phyloP scores from a whole-genome alignment of 2,329 filamentous ascomycete species.

The Sordariomycetes sp. region DNA sequence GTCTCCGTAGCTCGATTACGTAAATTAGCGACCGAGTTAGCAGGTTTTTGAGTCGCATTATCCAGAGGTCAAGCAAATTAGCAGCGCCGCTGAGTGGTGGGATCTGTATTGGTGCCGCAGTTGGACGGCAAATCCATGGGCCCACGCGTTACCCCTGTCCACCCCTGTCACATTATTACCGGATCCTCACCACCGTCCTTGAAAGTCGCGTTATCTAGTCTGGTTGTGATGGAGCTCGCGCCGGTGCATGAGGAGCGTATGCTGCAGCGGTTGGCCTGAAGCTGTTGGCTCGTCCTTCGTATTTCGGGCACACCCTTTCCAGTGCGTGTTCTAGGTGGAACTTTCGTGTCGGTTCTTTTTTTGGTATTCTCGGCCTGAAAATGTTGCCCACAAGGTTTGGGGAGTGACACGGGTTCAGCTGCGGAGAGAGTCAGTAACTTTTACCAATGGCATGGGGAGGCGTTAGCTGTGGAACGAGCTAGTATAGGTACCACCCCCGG shows the following conservation, averaged over 20 bases:
- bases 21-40: too few species aligned
- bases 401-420: not conserved
- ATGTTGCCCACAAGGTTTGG: too few species aligned
- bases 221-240: not conserved
- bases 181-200: not conserved
- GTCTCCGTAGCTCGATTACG: too few species aligned
- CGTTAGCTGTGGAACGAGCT: not conserved
- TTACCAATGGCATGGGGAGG: not conserved
- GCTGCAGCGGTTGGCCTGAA: not conserved
- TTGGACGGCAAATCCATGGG: not conserved
- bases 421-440: not conserved
- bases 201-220: not conserved
- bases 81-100: not conserved
- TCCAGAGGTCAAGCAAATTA: not conserved
- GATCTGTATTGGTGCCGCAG: not conserved
- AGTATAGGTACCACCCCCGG: not conserved
- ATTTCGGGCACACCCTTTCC: not conserved
- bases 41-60: not conserved
- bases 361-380: too few species aligned
- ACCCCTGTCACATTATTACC: not conserved
- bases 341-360: too few species aligned
- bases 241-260: not conserved
- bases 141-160: not conserved
- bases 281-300: not conserved
- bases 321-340: too few species aligned